Conservation (phyloP, 495 filamentous ascomycete species). For the Tuber aestivum region DNA sequence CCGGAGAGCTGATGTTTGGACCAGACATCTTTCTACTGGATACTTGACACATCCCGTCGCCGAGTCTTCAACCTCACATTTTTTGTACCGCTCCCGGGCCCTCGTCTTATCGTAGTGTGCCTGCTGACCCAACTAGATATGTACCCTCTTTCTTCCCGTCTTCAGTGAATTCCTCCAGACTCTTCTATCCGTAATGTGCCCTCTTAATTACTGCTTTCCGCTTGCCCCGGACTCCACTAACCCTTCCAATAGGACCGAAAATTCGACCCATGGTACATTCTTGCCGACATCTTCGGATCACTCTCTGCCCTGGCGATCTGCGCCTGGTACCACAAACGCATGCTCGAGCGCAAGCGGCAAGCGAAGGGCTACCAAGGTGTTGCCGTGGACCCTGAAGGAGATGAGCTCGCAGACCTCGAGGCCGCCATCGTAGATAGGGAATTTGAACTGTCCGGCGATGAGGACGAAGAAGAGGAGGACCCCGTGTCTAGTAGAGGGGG, state of each 20-base stretch:
- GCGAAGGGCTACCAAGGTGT: constrained; percentile 48
- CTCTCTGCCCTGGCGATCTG: constrained; percentile 63
- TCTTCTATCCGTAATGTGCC: constrained; percentile 48
- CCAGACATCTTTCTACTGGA: constrained; percentile 84
- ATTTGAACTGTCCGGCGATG: constrained; percentile 44
- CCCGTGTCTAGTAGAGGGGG: constrained; percentile 57
- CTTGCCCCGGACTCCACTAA: not conserved
- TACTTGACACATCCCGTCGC: constrained; percentile 80
- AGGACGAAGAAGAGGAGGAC: constrained; percentile 52
- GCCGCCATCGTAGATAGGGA: constrained; percentile 43
- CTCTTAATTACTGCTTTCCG: not conserved
- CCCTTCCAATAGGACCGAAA: constrained; percentile 46
- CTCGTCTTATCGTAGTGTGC: constrained; percentile 42
- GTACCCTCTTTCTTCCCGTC: constrained; percentile 50
- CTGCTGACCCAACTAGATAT: constrained; percentile 25
- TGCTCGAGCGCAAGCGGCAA: constrained; percentile 81
- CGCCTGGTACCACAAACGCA: constrained; percentile 87
- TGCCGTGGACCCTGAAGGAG: constrained; percentile 16
- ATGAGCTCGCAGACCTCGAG: constrained; percentile 52
- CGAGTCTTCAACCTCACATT: constrained; percentile 79
- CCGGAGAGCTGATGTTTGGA: not conserved
- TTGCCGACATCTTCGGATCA: constrained; percentile 82
- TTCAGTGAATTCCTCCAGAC: constrained; percentile 83
- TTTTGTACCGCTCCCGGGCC: constrained; percentile 62
- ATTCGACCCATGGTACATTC: constrained; percentile 80